Conservation (phyloP, 371 early-diverging fungal species). For the Saksenaea vasiformis region DNA sequence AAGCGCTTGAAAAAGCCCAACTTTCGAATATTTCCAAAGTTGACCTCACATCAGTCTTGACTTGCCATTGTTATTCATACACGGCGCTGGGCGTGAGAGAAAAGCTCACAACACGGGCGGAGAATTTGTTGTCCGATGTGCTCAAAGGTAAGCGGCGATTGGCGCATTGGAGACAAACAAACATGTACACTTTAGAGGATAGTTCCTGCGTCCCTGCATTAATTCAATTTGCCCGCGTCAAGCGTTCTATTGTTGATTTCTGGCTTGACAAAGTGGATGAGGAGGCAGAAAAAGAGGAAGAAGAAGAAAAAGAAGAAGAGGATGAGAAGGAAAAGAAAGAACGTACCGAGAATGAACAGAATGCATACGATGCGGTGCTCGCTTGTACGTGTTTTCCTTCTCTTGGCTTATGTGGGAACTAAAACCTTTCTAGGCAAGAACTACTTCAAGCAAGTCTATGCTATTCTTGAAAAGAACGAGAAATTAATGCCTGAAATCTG, state of each 20-base stretch:
- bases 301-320: conserved; percentile 28
- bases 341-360: conserved; percentile 31
- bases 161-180: background rate
- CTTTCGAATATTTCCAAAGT: conserved; percentile 12
- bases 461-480: conserved; percentile 19
- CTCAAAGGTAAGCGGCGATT: conserved; percentile 23
- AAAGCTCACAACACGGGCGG: conserved; percentile 38
- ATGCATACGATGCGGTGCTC: conserved; percentile 36
- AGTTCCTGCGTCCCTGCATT: conserved; percentile 33
- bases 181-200: conserved; percentile 22
- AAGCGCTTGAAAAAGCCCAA: background rate
- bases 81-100: conserved; percentile 17
- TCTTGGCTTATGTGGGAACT: background rate
- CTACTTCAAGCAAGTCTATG: conserved; percentile 33
- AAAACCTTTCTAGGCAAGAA: conserved; percentile 22
- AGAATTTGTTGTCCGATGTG: conserved; percentile 24
- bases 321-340: conserved; percentile 27
- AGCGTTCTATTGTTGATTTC: conserved; percentile 40
- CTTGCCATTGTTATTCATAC: conserved; percentile 36
- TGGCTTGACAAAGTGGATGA: conserved; percentile 38
- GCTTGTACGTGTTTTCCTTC: conserved; percentile 18
- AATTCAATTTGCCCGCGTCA: conserved; percentile 33
- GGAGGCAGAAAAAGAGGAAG: conserved; percentile 22
- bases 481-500: conserved; percentile 28
- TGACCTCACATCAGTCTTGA: conserved; percentile 36